Conservation (phyloP, 768 basidiomycete species). For the Boletus rufocinnamomeus region DNA sequence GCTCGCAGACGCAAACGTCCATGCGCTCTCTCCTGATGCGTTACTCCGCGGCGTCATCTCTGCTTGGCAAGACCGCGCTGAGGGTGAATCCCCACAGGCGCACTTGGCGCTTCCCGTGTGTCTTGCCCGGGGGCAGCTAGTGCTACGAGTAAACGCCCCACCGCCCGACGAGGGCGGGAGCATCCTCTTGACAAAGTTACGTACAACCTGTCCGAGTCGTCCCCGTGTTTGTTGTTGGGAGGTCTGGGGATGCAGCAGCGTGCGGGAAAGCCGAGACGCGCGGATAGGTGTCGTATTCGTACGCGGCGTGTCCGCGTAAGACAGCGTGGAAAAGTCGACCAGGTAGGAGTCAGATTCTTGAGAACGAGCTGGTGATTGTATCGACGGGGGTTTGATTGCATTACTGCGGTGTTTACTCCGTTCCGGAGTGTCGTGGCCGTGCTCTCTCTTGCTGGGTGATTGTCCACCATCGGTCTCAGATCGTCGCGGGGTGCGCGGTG, state of each 20-base stretch:
- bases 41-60: slow-evolving; percentile 22
- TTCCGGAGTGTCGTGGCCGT: neutral
- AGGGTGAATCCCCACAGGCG: neutral
- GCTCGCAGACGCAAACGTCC: slow-evolving; percentile 23
- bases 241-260: neutral
- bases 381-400: neutral
- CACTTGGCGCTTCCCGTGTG: neutral
- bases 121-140: neutral
- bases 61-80: neutral
- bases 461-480: neutral
- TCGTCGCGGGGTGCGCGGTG: neutral
- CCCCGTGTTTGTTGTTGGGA: slow-evolving; percentile 8
- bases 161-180: slow-evolving; percentile 14
- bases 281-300: neutral
- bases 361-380: slow-evolving; percentile 5
- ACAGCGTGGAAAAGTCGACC: slow-evolving; percentile 20
- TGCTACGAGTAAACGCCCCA: neutral
- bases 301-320: slow-evolving; percentile 1
- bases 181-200: slow-evolving; percentile 26
- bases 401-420: neutral
- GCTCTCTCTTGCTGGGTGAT: neutral
- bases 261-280: neutral
- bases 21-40: slow-evolving; percentile 17
- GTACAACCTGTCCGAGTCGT: slow-evolving; percentile 26
- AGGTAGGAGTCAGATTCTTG: slow-evolving; percentile 9